phyloP scores from a whole-genome alignment of 2,329 filamentous ascomycete species.

The Colletotrichum navitas region DNA sequence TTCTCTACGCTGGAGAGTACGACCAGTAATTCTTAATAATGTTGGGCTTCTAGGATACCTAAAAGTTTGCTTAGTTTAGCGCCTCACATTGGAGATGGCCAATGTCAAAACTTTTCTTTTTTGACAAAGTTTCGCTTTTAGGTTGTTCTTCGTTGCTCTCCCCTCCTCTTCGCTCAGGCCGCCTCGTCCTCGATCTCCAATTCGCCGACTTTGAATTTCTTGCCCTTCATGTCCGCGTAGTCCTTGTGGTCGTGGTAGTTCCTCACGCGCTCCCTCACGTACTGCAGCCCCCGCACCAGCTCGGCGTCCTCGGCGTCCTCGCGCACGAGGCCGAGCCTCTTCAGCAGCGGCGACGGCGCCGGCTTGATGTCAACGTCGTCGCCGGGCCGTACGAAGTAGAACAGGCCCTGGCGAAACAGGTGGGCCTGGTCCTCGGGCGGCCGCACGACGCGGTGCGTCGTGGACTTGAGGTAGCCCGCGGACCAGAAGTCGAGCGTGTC shows the following conservation, averaged over 20 bases:
- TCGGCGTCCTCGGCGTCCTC: constrained; percentile 45
- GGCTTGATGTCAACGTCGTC: constrained; percentile 49
- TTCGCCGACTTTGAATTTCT: constrained; percentile 55
- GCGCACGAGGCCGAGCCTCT: constrained; percentile 46
- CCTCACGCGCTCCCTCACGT: constrained; percentile 56
- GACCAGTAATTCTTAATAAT: constrained; percentile 19
- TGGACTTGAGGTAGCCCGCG: constrained; percentile 50
- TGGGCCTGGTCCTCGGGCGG: constrained; percentile 52
- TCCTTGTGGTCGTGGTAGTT: constrained; percentile 55
- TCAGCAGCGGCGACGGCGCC: constrained; percentile 48
- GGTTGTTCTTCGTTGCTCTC: no score
- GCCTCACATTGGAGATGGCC: background rate
- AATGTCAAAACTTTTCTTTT: background rate
- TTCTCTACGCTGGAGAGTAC: constrained; percentile 61
- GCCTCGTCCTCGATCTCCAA: constrained; percentile 57
- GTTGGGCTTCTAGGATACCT: background rate
- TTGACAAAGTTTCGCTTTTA: no score
- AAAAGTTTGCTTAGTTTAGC: background rate
- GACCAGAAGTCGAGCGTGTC: constrained; percentile 50
- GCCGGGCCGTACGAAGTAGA: constrained; percentile 55
- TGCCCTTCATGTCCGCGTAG: constrained; percentile 55
- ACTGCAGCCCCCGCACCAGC: constrained; percentile 54
- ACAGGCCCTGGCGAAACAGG: constrained; percentile 50
- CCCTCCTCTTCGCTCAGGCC: background rate
- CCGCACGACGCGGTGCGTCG: constrained; percentile 51